Base-by-base conservation (phyloP, 2,329 filamentous ascomycete genomes). In the Diplodia intermedia region DNA sequence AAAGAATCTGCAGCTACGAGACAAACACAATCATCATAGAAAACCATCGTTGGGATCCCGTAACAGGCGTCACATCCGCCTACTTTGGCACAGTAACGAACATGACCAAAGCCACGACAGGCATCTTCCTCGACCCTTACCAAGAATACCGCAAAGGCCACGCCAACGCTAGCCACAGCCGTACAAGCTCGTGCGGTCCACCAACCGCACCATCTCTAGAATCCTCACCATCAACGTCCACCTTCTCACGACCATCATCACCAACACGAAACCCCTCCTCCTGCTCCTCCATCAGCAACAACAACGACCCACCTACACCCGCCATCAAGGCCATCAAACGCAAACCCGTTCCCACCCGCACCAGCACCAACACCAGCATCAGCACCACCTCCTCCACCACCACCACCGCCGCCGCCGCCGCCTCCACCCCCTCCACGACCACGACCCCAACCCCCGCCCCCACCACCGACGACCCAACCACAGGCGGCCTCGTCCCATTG, bases 61-160 rank as follows among this genome's bases (percentile, higher is more conserved):
- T 92, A 14, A 90, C 89, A 0, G 88, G 89, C 4, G 80, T 86
- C 5, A 83, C 85, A 2, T 86, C 86, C 4, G 88, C 88, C 0
- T 70, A 89, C 5, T 80, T 85, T n/a, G 82, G 82, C 7, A 85
- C 85, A 0, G 75, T 88, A 1, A 82, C 83, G 1, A 83, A 85
- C 20, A 81, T 89, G 3, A 84, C 88, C 29, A 80, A 82, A 36
- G 88, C 89, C 0, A 78, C 90, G 11, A 86, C 84, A 1, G 84
- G 86, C 67, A 85, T 90, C 8, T 87, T 76, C 6, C 11, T 66
- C 1, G 53, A 66, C 26, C 65, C 53, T 1, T 55, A 49, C 9
- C 36, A 52, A 23, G 65, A 66, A 23, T 66, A 66, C 40, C 36
- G 38, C 56, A 60, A 60, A 47, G 23, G 56, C 38, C 36, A 11